Base-by-base conservation (phyloP, 2,329 filamentous ascomycete genomes). In the Colletotrichum sp. region DNA sequence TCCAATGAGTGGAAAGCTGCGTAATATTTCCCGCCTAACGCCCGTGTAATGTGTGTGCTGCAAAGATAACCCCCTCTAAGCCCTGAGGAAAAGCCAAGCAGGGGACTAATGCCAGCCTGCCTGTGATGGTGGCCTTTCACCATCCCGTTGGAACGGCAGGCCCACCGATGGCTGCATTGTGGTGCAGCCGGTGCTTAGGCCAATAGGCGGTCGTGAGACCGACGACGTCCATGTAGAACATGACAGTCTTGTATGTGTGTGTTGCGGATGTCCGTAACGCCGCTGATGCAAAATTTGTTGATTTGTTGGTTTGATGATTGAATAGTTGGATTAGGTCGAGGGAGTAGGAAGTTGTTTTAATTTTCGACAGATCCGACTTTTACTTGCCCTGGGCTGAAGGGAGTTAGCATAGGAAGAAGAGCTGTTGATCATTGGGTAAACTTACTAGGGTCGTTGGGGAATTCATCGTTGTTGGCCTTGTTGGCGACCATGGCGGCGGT, bases 121-220 rank as follows among this genome's bases (percentile, higher is more conserved):
- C 32, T 13, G 9, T 4, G 18, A 39, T 69, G 64, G 30, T 69
- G 26, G 62, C 8, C 15, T 21, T 49, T 64, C 15, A 34, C 32
- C 32, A 32, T 28, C 55, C n/a, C 0, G 5, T 60, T 34, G 55
- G 67, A 32, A 60, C 57, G 34, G 44, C 21, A 36, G 26, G 30
- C 21, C 32, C 57, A 44, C 39, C 32, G 15, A 18, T 26, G 55
- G 26, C 64, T 39, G 28, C 16, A 28, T 36, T 10, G 16, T 15
- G 15, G 2, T 18, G 39, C 52, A 55, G 28, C n/a, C 24, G 13
- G 36, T 57, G 55, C 52, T 28, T 34, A 21, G 69, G 65, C 71
- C 74, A 76, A 76, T 76, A 6, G 18, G 15, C 5, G 32, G 70
- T 15, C 74, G 74, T 3, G 74, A 66, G 59, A 59, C 70, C 24